These are phyloP conservation scores for Globisporangium radiosum DNA, from an alignment of 352 stramenopile species.

Conservation along the genomic window DNA sequence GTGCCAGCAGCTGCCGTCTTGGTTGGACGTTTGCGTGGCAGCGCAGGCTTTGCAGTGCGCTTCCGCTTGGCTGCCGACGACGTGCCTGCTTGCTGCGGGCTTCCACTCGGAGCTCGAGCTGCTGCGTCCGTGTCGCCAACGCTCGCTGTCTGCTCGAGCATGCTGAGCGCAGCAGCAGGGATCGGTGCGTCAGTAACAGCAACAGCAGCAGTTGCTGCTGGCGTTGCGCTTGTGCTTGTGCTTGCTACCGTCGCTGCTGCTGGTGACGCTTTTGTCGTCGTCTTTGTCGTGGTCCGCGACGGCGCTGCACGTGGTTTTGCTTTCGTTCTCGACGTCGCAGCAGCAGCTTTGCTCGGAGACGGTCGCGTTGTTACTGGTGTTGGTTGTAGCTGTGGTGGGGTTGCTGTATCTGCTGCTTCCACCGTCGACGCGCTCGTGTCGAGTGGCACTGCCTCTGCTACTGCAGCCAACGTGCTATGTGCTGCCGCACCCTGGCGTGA, in stretches of 20 bases:
- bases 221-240: neutral
- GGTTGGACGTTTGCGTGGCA: slow-evolving; percentile 4
- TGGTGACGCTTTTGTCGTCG: slow-evolving; percentile 1
- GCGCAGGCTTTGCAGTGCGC: slow-evolving; percentile 2
- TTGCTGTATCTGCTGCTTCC: neutral
- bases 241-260: neutral
- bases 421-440: neutral
- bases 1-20: slow-evolving; percentile 2
- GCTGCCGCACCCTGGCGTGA: too few relatives aligned
- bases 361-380: neutral
- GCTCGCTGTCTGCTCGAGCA: neutral
- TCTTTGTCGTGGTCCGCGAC: neutral
- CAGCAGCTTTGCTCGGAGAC: neutral
- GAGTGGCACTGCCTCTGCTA: neutral
- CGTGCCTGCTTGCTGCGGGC: neutral
- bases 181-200: neutral
- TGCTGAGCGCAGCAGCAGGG: neutral
- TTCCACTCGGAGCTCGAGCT: neutral
- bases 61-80: slow-evolving; percentile 9
- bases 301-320: slow-evolving; percentile 1
- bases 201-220: neutral
- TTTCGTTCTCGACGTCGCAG: neutral
- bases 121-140: too few relatives aligned
- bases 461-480: too few relatives aligned
- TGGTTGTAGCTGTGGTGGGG: too few relatives aligned